Evolutionary conservation across 139 green algal genomes (phyloP), one percentile per base, ranked within the genome.

Genomic region (Chlamydomonas sp.): DNA sequence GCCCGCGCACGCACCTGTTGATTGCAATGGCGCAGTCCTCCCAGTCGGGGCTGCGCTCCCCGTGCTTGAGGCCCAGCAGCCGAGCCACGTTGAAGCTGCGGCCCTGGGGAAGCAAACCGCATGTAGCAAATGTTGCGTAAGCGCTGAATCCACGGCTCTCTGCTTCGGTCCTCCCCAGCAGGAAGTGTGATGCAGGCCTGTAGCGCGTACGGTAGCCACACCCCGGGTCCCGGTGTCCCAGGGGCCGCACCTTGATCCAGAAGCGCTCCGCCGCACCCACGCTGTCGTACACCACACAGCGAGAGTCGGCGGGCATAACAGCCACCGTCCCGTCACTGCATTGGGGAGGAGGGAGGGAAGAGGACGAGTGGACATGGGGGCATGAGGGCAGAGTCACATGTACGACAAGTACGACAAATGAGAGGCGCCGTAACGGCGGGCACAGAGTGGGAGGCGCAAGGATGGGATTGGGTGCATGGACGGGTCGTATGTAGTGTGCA

Each of bases 161-260:
- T 49, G 31, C 31, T 49, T 49, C 31, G 31, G 31, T 49, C 31
- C 31, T 49, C 31, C 31, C 31, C 31, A 49, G 31, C 31, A 49
- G 31, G 31, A 49, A 49, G 31, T 49, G 31, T 49, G 31, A 49
- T 49, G 31, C 31, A 49, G 31, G 31, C 31, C 31, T 49, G 31
- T 49, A 49, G 31, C 31, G 31, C 31, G 31, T 49, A 49, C 31
- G 31, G 31, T 49, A 49, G 31, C 31, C 31, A 49, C 31, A 49
- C 31, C 31, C 31, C 31, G 31, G 31, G 31, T 49, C 31, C 31
- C 31, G 31, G 31, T 49, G 31, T 49, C 31, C 31, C 31, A 49
- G 31, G 31, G 31, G 31, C 31, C 31, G 31, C 31, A 49, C 31
- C 90, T 96, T 96, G 76, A 96, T 93, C 94, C 94, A 96, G 60